Conservation (phyloP, 495 filamentous ascomycete species). For the Penicillium paxilli region DNA sequence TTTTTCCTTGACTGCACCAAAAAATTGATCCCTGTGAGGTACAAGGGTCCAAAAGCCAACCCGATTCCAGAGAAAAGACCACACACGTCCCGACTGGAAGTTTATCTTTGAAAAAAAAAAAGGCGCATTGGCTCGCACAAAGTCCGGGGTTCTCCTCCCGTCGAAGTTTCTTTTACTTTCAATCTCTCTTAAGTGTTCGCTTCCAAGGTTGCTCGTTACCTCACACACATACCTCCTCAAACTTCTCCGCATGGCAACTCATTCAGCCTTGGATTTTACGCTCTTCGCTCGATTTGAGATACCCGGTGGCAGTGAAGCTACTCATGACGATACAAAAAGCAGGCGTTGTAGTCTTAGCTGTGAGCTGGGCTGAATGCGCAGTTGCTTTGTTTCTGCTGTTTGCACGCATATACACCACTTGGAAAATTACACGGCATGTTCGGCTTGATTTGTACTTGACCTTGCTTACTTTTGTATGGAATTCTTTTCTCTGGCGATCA, state of each 20-base stretch:
- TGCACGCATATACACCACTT: conserved; percentile 13
- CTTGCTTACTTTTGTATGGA: conserved; percentile 14
- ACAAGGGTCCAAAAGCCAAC: neutral
- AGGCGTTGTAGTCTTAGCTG: conserved; percentile 1
- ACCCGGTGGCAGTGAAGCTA: too few species aligned
- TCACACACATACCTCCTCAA: neutral
- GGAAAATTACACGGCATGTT: conserved; percentile 16
- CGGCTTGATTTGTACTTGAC: conserved; percentile 10
- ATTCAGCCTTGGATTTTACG: neutral
- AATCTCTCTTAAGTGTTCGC: neutral
- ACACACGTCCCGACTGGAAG: neutral
- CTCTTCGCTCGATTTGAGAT: too few species aligned
- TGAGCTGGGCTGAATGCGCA: conserved; percentile 7
- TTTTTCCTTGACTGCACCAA: neutral
- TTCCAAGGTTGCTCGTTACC: neutral
- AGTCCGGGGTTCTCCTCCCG: too few species aligned
- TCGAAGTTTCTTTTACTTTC: too few species aligned
- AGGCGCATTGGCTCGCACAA: neutral
- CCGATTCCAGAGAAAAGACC: too few species aligned
- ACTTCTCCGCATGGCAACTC: neutral
- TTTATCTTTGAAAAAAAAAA: neutral
- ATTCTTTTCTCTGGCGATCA: neutral
- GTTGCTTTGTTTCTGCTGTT: conserved; percentile 8
- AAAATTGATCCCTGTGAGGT: neutral
- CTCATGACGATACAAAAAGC: neutral